Evolutionary conservation across 225 moss, liverwort and hornwort species (phyloP).

Genomic region (Asterella californica): DNA sequence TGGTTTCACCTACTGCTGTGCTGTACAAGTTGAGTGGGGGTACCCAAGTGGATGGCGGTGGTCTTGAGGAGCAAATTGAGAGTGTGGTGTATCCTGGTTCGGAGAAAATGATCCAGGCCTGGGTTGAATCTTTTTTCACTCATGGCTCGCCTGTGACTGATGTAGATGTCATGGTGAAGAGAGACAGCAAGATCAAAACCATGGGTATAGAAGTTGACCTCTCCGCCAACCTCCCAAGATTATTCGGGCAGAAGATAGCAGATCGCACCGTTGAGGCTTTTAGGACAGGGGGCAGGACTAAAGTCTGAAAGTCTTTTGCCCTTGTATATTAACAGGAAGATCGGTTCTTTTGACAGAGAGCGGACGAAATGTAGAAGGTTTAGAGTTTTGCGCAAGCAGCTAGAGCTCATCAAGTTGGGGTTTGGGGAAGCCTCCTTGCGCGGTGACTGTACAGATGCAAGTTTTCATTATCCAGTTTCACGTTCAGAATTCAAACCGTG

Average conservation of each 20-base stretch:
- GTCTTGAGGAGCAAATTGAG: constrained; percentile 38
- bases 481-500: too few relatives aligned
- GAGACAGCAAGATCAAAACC: constrained; percentile 40
- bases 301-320: too few relatives aligned
- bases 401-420: too few relatives aligned
- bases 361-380: too few relatives aligned
- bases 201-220: constrained; percentile 46
- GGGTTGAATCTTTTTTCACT: constrained; percentile 38
- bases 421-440: too few relatives aligned
- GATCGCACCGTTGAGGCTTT: constrained; percentile 30
- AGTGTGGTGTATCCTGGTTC: constrained; percentile 33
- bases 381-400: too few relatives aligned
- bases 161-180: constrained; percentile 24
- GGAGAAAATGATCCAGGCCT: constrained; percentile 23
- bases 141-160: constrained; percentile 26
- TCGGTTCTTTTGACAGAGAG: too few relatives aligned
- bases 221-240: constrained; percentile 37
- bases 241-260: constrained; percentile 42
- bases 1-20: constrained; percentile 43
- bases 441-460: too few relatives aligned
- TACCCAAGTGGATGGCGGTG: constrained; percentile 26
- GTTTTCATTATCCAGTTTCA: too few relatives aligned
- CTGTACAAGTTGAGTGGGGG: constrained; percentile 28
- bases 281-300: constrained; percentile 23
- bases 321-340: too few relatives aligned